These are phyloP conservation scores for Lichtheimia ornata DNA, from an alignment of 371 early-diverging fungal genomes.

Conservation along the genomic window DNA sequence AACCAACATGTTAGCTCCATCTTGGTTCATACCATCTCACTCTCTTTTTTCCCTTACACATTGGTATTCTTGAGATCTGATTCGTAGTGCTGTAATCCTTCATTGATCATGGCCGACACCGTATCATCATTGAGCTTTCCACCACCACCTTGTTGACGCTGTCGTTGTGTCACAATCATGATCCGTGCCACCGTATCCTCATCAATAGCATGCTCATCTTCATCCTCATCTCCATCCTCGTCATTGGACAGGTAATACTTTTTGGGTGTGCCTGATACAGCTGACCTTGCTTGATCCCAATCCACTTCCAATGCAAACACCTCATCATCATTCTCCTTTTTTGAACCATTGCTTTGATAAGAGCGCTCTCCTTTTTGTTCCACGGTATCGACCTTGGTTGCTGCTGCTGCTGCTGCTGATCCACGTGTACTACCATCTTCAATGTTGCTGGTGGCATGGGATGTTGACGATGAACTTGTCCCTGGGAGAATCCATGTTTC, in stretches of 20 bases:
- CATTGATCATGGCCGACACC: conserved; percentile 85
- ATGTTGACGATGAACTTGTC: conserved; percentile 7
- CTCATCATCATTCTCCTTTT: conserved; percentile 56
- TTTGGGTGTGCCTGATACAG: conserved; percentile 54
- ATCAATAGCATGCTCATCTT: conserved; percentile 69
- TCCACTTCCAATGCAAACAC: conserved; percentile 75
- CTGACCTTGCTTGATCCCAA: conserved; percentile 43
- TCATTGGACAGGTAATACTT: conserved; percentile 67
- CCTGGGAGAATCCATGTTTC: conserved; percentile 64
- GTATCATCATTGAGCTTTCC: conserved; percentile 83
- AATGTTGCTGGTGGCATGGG: conserved; percentile 16
- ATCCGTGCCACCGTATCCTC: conserved; percentile 86
- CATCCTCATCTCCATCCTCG: conserved; percentile 65
- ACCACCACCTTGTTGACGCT: conserved; percentile 71
- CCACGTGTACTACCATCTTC: not conserved
- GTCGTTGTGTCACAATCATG: conserved; percentile 89
- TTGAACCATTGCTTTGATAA: no score
- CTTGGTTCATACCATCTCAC: not conserved
- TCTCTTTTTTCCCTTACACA: not conserved
- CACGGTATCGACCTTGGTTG: no score
- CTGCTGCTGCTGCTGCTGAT: conserved; percentile 32
- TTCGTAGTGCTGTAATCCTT: conserved; percentile 91
- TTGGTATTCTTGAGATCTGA: conserved; percentile 55
- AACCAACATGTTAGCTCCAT: not conserved
- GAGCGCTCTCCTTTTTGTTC: no score